phyloP scores from a whole-genome alignment of 2,329 filamentous ascomycete species.

The Epichloe amarillans region DNA sequence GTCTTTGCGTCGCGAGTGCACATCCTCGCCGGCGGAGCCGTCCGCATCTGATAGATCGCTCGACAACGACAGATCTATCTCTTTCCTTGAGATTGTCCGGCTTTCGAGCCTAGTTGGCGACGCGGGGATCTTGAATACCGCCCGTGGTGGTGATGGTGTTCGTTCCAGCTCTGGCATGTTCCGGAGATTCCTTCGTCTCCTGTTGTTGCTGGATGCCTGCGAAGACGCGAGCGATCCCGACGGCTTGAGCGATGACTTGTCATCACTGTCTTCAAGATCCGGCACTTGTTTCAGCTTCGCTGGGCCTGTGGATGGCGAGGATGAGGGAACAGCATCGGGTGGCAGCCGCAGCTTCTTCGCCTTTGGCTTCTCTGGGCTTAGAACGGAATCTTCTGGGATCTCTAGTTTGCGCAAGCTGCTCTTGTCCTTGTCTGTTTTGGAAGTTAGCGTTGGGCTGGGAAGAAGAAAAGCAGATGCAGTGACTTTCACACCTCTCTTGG shows the following conservation, averaged over 20 bases:
- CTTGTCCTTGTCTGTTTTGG: background rate
- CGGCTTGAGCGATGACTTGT: background rate
- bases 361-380: slow-evolving; percentile 5
- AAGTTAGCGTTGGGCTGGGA: background rate
- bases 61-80: background rate
- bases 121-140: slow-evolving; percentile 12
- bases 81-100: background rate
- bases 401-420: background rate
- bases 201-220: background rate
- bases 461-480: background rate
- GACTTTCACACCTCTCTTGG: slow-evolving; percentile 2
- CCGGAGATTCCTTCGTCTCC: background rate
- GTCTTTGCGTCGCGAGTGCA: slow-evolving; percentile 1
- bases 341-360: background rate
- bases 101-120: slow-evolving; percentile 6
- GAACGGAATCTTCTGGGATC: slow-evolving; percentile 1
- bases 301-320: background rate
- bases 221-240: background rate
- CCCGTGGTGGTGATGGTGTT: slow-evolving; percentile 7
- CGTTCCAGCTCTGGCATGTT: background rate
- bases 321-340: background rate
- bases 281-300: slow-evolving; percentile 2
- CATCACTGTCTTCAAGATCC: background rate
- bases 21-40: background rate
- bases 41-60: slow-evolving; percentile 4